These are phyloP conservation scores for Delonix regia DNA, from an alignment of 306 rosid genomes.

Conservation along the genomic window DNA sequence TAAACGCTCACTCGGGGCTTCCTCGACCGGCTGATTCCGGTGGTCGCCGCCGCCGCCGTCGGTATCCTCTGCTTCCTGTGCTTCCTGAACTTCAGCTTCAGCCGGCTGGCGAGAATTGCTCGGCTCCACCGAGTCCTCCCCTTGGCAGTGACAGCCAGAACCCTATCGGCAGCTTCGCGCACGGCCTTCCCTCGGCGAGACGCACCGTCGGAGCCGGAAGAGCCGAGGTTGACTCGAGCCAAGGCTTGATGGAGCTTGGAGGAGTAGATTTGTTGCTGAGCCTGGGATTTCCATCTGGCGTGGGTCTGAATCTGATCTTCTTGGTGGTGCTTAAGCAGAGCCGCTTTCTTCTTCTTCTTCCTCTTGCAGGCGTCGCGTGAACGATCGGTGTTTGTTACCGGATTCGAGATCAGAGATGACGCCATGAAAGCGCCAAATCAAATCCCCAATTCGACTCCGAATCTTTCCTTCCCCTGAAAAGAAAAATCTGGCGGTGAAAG, in stretches of 20 bases:
- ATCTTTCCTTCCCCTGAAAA: neutral
- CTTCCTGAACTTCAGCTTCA: slow-evolving; percentile 79
- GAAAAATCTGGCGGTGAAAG: neutral
- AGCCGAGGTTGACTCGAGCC: slow-evolving; percentile 48
- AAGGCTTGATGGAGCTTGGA: slow-evolving; percentile 75
- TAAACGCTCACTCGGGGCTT: slow-evolving; percentile 70
- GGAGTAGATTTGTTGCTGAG: slow-evolving; percentile 79
- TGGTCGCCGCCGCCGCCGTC: slow-evolving; percentile 11
- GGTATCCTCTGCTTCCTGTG: slow-evolving; percentile 42
- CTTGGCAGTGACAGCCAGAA: slow-evolving; percentile 75
- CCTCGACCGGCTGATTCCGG: slow-evolving; percentile 48
- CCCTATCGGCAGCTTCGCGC: slow-evolving; percentile 83
- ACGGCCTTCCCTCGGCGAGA: slow-evolving; percentile 71
- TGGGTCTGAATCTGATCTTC: slow-evolving; percentile 47
- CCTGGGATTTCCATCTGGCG: slow-evolving; percentile 70
- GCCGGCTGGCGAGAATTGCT: slow-evolving; percentile 69
- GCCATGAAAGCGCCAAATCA: slow-evolving; percentile 47
- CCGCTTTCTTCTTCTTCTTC: slow-evolving; percentile 63
- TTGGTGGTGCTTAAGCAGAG: slow-evolving; percentile 41
- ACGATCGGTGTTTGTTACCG: slow-evolving; percentile 51
- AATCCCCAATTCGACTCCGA: neutral
- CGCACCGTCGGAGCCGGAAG: slow-evolving; percentile 13
- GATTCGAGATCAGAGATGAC: slow-evolving; percentile 60
- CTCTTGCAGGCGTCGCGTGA: slow-evolving; percentile 55
- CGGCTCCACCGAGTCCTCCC: slow-evolving; percentile 95